Percentiles rank a stretch among this genome's conserved stretches.
phyloP scores from a whole-genome alignment of 2,329 filamentous ascomycete genomes.

The Sporothrix pallida region DNA sequence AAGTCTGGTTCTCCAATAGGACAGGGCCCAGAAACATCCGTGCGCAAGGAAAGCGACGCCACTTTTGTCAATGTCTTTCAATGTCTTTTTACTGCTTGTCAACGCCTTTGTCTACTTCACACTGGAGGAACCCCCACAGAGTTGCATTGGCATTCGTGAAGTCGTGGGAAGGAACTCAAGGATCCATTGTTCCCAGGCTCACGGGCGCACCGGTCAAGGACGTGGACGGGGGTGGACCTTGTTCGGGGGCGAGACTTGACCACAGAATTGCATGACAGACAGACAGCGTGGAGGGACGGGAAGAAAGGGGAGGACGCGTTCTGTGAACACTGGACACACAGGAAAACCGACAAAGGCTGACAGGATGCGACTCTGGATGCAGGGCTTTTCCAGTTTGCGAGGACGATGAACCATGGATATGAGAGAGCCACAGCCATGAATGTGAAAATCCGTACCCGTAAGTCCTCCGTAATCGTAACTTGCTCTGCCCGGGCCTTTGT shows the following conservation, averaged over 20 bases:
- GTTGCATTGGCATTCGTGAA: neutral
- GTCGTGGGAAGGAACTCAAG: neutral
- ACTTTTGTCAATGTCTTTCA: neutral
- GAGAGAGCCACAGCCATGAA: too few species aligned
- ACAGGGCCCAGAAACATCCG: slow-evolving; percentile 6
- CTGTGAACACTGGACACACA: too few species aligned
- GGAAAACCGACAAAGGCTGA: neutral
- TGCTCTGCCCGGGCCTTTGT: too few species aligned
- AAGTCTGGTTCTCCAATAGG: slow-evolving; percentile 13
- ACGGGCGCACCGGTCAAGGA: slow-evolving; percentile 7
- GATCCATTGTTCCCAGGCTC: neutral
- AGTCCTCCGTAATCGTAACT: too few species aligned
- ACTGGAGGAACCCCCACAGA: neutral
- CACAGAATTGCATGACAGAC: neutral
- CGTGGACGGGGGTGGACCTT: neutral
- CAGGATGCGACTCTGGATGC: neutral
- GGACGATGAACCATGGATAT: too few species aligned
- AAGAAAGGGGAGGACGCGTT: neutral
- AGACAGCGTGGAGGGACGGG: neutral
- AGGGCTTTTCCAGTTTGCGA: neutral
- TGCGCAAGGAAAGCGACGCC: neutral
- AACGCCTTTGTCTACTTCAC: too few species aligned
- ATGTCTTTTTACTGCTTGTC: neutral
- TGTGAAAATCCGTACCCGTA: neutral
- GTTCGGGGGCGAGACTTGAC: neutral